These are phyloP conservation scores for Syzygium grande DNA, from an alignment of 345 rosid species.

Conservation along the genomic window DNA sequence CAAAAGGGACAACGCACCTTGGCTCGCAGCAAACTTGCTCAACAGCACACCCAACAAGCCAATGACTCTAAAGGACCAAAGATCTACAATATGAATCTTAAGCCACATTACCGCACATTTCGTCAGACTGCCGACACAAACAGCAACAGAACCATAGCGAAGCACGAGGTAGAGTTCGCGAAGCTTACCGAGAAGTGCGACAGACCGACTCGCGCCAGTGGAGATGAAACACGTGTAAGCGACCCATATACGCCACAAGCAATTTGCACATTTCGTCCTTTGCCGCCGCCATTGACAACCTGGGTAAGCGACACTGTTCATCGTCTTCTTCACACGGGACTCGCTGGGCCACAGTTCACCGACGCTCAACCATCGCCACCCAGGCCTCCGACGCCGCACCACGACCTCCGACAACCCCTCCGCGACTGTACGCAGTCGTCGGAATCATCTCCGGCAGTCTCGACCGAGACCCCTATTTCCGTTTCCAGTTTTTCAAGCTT, in stretches of 20 bases:
- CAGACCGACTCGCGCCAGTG: slow-evolving; percentile 93
- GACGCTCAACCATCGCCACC: neutral
- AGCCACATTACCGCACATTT: neutral
- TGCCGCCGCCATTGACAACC: neutral
- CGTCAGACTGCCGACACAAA: neutral
- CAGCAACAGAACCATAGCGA: neutral
- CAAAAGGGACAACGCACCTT: neutral
- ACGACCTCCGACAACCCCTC: neutral
- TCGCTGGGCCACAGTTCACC: neutral
- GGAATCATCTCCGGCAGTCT: neutral
- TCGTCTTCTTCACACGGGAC: neutral
- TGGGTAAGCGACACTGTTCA: neutral
- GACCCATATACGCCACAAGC: neutral
- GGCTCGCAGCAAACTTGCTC: neutral
- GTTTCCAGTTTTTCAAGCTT: neutral
- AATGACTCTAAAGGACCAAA: neutral
- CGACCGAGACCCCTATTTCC: neutral
- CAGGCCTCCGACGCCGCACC: neutral
- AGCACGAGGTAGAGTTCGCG: neutral
- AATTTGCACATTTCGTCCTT: too few relatives aligned
- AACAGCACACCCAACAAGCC: neutral
- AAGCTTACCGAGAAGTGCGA: slow-evolving; percentile 74
- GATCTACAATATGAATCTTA: neutral
- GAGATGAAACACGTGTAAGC: slow-evolving; percentile 55
- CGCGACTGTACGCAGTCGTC: neutral